These are phyloP conservation scores for Didymella arachidicola DNA, from an alignment of 2,329 filamentous ascomycete genomes.

Conservation along the genomic window DNA sequence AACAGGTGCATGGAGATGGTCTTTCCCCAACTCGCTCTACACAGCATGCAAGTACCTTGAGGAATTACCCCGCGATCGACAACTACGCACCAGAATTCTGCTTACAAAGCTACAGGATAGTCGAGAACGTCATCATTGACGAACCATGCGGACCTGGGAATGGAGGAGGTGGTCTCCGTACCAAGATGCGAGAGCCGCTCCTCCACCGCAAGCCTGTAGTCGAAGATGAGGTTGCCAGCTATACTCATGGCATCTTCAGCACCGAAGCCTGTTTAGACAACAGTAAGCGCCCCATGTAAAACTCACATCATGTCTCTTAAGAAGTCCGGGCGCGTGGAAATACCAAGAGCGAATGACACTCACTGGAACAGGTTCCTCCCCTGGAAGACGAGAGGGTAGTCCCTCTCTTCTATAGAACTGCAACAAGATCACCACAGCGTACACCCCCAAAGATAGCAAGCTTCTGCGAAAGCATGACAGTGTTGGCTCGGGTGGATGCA, in stretches of 20 bases:
- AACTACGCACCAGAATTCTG: background rate
- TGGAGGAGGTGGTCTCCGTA: background rate
- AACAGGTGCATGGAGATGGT: background rate
- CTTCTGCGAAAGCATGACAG: background rate
- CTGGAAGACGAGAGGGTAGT: background rate
- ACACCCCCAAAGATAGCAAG: background rate
- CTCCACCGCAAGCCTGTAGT: background rate
- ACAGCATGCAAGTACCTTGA: background rate
- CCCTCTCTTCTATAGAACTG: background rate
- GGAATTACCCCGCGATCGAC: background rate
- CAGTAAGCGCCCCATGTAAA: background rate
- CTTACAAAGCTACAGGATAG: background rate
- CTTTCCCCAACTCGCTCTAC: background rate
- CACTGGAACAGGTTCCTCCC: background rate
- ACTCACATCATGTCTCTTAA: background rate
- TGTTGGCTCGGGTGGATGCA: background rate
- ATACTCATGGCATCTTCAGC: background rate
- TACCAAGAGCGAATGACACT: background rate
- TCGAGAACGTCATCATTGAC: background rate
- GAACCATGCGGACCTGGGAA: background rate
- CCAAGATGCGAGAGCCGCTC: background rate
- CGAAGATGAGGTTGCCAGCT: background rate
- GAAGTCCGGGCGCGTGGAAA: background rate
- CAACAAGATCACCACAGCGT: conserved; percentile 5
- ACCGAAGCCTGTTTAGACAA: background rate